These are phyloP conservation scores for Carex arenaria DNA, from an alignment of 202 grass and related monocot species.

Conservation along the genomic window DNA sequence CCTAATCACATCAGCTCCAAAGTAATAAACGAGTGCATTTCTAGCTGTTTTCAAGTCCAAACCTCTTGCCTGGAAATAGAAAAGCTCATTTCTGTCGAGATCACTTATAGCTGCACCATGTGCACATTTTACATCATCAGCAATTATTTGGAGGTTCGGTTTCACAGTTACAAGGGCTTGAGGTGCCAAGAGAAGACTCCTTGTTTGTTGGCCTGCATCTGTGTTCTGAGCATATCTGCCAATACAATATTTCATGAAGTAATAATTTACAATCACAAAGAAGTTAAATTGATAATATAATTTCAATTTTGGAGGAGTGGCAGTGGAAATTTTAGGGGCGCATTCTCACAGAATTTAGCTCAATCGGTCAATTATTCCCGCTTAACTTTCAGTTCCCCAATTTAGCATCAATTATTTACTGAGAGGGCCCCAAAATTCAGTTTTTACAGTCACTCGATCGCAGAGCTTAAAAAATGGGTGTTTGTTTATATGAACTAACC, in stretches of 20 bases:
- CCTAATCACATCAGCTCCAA: slow-evolving; percentile 73
- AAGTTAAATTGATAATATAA: not conserved
- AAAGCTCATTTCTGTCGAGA: slow-evolving; percentile 68
- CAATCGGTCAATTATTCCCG: not conserved
- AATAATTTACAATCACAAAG: not conserved
- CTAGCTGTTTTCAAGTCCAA: slow-evolving; percentile 61
- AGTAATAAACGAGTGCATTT: slow-evolving; percentile 73
- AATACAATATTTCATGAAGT: slow-evolving; percentile 19
- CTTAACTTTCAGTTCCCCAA: not conserved
- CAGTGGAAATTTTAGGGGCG: not conserved
- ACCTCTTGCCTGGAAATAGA: slow-evolving; percentile 82
- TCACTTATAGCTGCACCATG: slow-evolving; percentile 97
- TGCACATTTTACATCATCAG: slow-evolving; percentile 87
- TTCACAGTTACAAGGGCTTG: slow-evolving; percentile 79
- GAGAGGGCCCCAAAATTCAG: not conserved
- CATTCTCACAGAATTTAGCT: not conserved
- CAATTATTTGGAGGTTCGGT: slow-evolving; percentile 94
- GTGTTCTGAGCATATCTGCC: slow-evolving; percentile 78
- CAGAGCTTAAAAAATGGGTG: not conserved
- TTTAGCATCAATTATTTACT: not conserved
- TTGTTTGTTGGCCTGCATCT: slow-evolving; percentile 83
- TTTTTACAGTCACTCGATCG: not conserved
- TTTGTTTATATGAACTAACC: not conserved
- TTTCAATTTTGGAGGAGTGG: not conserved
- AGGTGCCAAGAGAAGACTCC: slow-evolving; percentile 72